These are phyloP conservation scores for Prunus mongolica DNA, from an alignment of 306 rosid genomes.

Conservation along the genomic window DNA sequence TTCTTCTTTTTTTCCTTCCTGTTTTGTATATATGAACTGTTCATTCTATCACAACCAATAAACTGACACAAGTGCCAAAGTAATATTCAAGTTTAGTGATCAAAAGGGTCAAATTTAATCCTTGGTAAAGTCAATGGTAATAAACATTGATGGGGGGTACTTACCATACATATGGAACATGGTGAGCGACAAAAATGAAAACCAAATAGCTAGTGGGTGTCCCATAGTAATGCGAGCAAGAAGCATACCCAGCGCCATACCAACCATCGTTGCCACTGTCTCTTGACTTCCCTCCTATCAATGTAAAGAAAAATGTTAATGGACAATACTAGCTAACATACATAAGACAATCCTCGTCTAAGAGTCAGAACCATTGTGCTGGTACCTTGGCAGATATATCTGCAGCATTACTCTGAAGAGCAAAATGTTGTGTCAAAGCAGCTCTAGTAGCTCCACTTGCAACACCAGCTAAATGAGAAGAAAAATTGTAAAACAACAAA, in stretches of 20 bases:
- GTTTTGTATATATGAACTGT: not conserved
- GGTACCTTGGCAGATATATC: constrained; percentile 66
- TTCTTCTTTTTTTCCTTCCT: no score
- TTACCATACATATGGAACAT: constrained; percentile 84
- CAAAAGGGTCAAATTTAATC: not conserved
- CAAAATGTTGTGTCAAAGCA: constrained; percentile 98
- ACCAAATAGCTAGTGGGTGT: constrained; percentile 74
- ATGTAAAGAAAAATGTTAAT: constrained; percentile 12
- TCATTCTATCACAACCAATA: not conserved
- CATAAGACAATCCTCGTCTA: not conserved
- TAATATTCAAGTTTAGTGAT: not conserved
- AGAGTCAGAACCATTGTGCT: constrained; percentile 1
- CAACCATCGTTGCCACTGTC: constrained; percentile 78
- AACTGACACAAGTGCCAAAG: not conserved
- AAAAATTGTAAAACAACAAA: constrained; percentile 14
- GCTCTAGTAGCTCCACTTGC: constrained; percentile 99
- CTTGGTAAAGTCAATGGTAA: not conserved
- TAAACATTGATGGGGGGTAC: constrained; percentile 1
- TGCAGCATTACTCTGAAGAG: constrained; percentile 64
- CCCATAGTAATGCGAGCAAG: constrained; percentile 73
- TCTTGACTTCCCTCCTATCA: constrained; percentile 67
- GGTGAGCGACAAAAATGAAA: constrained; percentile 71
- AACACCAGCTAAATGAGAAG: constrained; percentile 72
- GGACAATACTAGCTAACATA: constrained; percentile 9
- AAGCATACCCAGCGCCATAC: constrained; percentile 89